Percentiles rank a stretch among this genome's conserved stretches.
These are phyloP conservation scores for Starmerella powellii DNA, from an alignment of 805 yeast species.

Conservation along the genomic window DNA sequence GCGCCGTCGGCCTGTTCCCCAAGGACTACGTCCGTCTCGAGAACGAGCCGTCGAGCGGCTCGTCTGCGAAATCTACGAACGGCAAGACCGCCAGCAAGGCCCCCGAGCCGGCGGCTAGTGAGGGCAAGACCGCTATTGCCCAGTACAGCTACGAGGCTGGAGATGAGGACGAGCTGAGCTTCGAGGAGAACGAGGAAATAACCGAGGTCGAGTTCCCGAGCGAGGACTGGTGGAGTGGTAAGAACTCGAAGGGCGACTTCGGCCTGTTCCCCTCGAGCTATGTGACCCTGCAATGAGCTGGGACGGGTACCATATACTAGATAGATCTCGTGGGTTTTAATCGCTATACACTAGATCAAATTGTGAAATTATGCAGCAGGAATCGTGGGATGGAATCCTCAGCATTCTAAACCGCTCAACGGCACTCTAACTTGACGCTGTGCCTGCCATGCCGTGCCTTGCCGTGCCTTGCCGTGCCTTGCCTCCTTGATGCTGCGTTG, in stretches of 20 bases:
- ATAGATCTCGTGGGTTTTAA: too few species aligned
- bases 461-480: too few species aligned
- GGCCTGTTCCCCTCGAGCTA: conserved; percentile 89
- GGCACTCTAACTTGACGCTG: too few species aligned
- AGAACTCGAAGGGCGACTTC: conserved; percentile 51
- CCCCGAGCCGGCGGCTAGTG: too few species aligned
- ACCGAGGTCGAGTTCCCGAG: conserved; percentile 76
- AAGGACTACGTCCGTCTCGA: conserved; percentile 57
- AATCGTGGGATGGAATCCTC: too few species aligned
- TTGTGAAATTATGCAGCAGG: too few species aligned
- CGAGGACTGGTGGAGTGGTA: conserved; percentile 97
- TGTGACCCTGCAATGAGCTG: conserved; percentile 34
- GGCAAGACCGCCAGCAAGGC: conserved; percentile 1
- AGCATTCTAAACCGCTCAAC: too few species aligned
- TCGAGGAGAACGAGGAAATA: conserved; percentile 72
- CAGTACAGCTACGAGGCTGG: conserved; percentile 75
- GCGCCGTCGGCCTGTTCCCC: conserved; percentile 82
- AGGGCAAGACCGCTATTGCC: conserved; percentile 45
- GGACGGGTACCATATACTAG: too few species aligned
- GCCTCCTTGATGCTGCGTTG: too few species aligned
- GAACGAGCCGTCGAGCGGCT: conserved; percentile 21
- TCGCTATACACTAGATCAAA: too few species aligned
- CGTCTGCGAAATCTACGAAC: neutral
- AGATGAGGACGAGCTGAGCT: conserved; percentile 82
- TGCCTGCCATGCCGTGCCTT: too few species aligned